Percentiles rank a stretch among this genome's conserved stretches.
Evolutionary conservation across 176 grass and related monocot genomes (phyloP).

Genomic region (Panicum miliaceum): DNA sequence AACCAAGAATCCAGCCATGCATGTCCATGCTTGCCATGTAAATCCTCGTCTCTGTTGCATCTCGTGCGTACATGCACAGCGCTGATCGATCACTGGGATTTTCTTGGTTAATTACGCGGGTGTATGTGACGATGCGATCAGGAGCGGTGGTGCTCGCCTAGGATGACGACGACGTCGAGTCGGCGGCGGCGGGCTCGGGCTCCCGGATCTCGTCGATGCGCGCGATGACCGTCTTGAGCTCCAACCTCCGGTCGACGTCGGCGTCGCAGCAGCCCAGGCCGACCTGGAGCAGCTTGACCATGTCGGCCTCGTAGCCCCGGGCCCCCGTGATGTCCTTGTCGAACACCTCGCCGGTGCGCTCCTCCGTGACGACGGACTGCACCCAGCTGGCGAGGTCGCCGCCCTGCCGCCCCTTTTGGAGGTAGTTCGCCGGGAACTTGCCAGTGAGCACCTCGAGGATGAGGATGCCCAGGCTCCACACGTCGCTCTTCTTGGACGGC

Average conservation of each 20-base stretch:
- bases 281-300: constrained; percentile 71
- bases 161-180: background rate
- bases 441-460: constrained; percentile 80
- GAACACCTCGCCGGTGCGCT: constrained; percentile 65
- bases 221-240: constrained; percentile 62
- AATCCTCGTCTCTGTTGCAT: background rate
- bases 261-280: constrained; percentile 68
- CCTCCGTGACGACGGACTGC: constrained; percentile 46
- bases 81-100: constrained; percentile 37
- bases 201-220: constrained; percentile 72
- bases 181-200: constrained; percentile 14
- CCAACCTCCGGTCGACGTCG: constrained; percentile 73
- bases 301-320: constrained; percentile 25
- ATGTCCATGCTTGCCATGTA: background rate
- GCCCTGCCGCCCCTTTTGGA: constrained; percentile 42
- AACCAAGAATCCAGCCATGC: constrained; percentile 15
- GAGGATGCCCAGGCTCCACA: constrained; percentile 85
- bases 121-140: background rate
- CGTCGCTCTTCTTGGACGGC: constrained; percentile 91
- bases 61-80: background rate
- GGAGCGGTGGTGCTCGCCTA: constrained; percentile 18
- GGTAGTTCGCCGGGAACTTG: constrained; percentile 59
- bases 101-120: background rate
- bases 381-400: constrained; percentile 69
- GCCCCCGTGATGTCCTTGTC: constrained; percentile 52